phyloP scores from a whole-genome alignment of 2,329 filamentous ascomycete genomes.

The Scedosporium minutisporum region DNA sequence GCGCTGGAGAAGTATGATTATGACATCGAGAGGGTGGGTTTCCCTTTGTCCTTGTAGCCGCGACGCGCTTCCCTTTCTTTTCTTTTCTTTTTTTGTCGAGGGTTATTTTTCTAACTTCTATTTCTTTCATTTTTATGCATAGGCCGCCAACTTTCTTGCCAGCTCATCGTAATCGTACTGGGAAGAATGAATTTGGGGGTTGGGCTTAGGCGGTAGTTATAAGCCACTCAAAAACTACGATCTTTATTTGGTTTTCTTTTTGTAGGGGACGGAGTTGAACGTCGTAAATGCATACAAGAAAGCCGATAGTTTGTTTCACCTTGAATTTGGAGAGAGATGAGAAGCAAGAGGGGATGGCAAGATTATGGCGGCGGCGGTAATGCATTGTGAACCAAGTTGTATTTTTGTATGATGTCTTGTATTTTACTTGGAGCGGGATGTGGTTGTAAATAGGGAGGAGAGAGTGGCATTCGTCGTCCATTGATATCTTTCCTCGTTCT shows the following conservation, averaged over 20 bases:
- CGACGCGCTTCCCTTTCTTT: neutral
- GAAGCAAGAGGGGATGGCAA: too few relatives aligned
- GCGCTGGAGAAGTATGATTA: constrained; percentile 94
- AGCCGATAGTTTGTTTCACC: neutral
- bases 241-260: neutral
- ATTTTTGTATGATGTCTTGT: neutral
- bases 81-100: neutral
- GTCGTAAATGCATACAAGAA: neutral
- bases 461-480: neutral
- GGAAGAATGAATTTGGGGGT: neutral
- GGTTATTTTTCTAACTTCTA: constrained; percentile 3
- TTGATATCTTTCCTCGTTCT: neutral
- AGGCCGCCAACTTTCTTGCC: constrained; percentile 46
- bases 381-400: neutral
- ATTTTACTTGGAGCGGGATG: neutral
- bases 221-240: neutral
- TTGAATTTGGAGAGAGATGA: neutral
- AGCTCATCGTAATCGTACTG: constrained; percentile 34
- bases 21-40: constrained; percentile 80
- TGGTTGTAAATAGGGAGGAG: neutral
- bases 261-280: neutral
- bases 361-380: neutral
- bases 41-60: neutral
- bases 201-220: too few relatives aligned
- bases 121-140: constrained; percentile 2